Evolutionary conservation across 306 rosid species (phyloP).

Genomic region (Dalbergia cochinchinensis): DNA sequence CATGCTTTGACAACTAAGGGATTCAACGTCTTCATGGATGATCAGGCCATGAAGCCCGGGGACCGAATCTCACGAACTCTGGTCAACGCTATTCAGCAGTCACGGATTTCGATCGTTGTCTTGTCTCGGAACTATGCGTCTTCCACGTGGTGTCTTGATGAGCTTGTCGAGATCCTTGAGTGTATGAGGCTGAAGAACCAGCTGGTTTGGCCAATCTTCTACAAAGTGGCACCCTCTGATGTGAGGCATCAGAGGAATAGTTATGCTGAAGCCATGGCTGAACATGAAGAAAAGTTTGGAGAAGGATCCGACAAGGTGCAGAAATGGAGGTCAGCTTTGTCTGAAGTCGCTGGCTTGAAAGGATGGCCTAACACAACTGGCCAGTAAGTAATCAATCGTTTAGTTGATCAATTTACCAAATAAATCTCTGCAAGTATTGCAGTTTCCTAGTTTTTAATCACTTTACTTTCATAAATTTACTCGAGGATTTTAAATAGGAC

Average conservation of each 20-base stretch:
- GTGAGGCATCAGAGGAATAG: not conserved
- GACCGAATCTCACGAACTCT: constrained; percentile 23
- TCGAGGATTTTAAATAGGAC: too few species aligned
- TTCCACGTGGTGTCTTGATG: constrained; percentile 41
- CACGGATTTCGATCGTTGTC: constrained; percentile 25
- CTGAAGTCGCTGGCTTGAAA: not conserved
- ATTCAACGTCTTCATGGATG: constrained; percentile 38
- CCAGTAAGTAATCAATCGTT: not conserved
- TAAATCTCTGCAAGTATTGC: not conserved
- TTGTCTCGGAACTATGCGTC: constrained; percentile 30
- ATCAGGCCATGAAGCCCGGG: not conserved
- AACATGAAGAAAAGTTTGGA: not conserved
- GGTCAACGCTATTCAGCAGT: not conserved
- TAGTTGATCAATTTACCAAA: too few species aligned
- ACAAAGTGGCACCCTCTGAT: constrained; percentile 29
- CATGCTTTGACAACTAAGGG: not conserved
- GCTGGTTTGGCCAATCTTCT: constrained; percentile 33
- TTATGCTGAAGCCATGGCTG: not conserved
- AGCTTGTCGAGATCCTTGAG: constrained; percentile 20
- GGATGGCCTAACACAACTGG: not conserved
- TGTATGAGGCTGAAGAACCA: constrained; percentile 4
- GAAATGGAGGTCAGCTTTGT: constrained; percentile 3
- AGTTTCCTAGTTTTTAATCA: not conserved
- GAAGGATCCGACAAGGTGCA: not conserved
- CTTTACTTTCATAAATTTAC: not conserved